Base-by-base conservation (phyloP, 768 basidiomycete species). In the Termitomyces sp. region DNA sequence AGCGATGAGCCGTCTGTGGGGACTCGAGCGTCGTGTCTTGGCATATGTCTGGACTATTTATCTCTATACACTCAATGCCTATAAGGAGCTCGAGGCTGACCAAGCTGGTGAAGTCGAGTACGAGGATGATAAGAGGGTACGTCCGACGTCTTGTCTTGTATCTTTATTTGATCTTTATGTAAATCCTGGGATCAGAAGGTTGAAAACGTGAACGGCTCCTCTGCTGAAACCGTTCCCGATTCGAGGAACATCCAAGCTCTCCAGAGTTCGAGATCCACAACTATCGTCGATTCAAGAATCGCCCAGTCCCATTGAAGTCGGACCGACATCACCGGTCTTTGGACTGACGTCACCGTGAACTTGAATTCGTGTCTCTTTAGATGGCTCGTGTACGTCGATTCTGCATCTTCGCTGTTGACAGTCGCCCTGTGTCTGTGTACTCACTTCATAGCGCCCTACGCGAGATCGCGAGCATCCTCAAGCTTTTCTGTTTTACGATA, bases 41-140 rank as follows among this genome's bases (percentile, higher is more conserved):
- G 5, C 56, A 5, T 79, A 75, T 57, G 79, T 75, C 3, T 79
- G 76, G 72, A 36, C 43, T 3, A 58, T 74, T 1, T 82, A 72
- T 47, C 9, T n/a, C 8, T 32, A 59, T 31, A 72, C 72, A 4
- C 34, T 69, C 29, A 2, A 9, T 1, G 5, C 32, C n/a, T 16
- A 16, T 43, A 13, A 9, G 4, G 53, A 29, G 16, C 18, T 18
- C 2, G 7, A 31, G 20, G 41, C 41, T 29, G 13, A 43, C 10
- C 41, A n/a, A 22, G 20, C 31, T 20, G 4, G 24, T 22, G 9
- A 18, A 16, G 5, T 16, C 16, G 13, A 39, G 24, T 18, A n/a
- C 13, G 2, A n/a, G 51, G 39, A 7, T 6, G 26, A 53, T 6
- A 24, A 43, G 42, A 27, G 20, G 31, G 41, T 44, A 46, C 4